Evolutionary conservation across 2,329 filamentous ascomycete species (phyloP).

Genomic region (Fusarium poae): DNA sequence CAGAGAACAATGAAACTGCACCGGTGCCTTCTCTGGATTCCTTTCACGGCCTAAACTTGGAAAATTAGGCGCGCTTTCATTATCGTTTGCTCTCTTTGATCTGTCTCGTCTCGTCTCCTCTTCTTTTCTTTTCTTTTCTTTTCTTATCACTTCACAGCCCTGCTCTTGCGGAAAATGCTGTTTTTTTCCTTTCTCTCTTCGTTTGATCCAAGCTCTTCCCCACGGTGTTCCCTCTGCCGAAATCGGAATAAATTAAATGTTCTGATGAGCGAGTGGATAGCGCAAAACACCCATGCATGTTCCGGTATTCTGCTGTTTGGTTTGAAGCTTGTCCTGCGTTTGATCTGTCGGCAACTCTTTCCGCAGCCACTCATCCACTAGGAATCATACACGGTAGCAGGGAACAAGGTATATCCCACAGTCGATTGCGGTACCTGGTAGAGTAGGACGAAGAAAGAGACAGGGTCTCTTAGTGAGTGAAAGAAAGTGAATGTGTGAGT

Average conservation of each 20-base stretch:
- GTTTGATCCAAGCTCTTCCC: conserved; percentile 19
- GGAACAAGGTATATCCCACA: conserved; percentile 28
- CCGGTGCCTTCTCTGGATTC: conserved; percentile 15
- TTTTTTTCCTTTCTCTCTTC: conserved; percentile 5
- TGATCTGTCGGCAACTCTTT: conserved; percentile 38
- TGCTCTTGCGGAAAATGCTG: conserved; percentile 1
- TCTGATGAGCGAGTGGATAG: conserved; percentile 14
- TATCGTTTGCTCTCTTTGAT: conserved; percentile 42
- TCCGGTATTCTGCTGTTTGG: conserved; percentile 44
- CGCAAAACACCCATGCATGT: conserved; percentile 45
- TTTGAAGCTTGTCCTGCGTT: conserved; percentile 46
- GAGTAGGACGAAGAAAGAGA: conserved; percentile 24
- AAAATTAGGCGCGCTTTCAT: conserved; percentile 40
- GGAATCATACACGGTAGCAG: conserved; percentile 22
- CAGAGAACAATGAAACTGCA: conserved; percentile 47
- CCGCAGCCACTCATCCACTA: conserved; percentile 27
- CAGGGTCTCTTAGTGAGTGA: conserved; percentile 26
- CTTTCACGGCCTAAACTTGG: conserved; percentile 33
- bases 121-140: conserved; percentile 3
- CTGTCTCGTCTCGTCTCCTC: conserved; percentile 9
- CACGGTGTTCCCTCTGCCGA: conserved; percentile 29
- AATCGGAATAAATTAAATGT: conserved; percentile 31
- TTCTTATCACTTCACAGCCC: conserved; percentile 8
- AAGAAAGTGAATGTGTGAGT: conserved; percentile 4
- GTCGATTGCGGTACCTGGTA: conserved; percentile 12